These are phyloP conservation scores for Teratosphaeria destructans DNA, from an alignment of 2,329 filamentous ascomycete species.

Conservation along the genomic window DNA sequence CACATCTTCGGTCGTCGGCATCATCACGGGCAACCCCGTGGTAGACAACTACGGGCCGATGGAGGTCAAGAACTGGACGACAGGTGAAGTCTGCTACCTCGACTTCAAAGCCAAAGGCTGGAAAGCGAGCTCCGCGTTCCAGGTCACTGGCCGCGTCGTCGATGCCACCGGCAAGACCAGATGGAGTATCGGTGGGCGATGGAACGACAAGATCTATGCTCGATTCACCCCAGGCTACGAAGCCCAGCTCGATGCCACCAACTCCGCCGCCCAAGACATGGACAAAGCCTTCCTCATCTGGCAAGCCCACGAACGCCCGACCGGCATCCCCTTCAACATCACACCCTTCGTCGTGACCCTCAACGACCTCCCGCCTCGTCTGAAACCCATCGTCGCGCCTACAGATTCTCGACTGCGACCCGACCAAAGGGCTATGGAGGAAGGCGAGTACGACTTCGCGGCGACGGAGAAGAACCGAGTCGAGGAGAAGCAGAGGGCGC, in stretches of 20 bases:
- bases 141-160: slow-evolving; percentile 75
- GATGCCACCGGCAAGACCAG: slow-evolving; percentile 69
- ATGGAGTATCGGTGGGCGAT: slow-evolving; percentile 84
- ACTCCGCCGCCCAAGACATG: slow-evolving; percentile 36
- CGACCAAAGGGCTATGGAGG: slow-evolving; percentile 96
- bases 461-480: slow-evolving; percentile 89
- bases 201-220: slow-evolving; percentile 96
- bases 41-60: slow-evolving; percentile 98
- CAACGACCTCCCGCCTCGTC: slow-evolving; percentile 80
- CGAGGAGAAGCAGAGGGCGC: slow-evolving; percentile 79
- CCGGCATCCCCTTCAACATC: slow-evolving; percentile 88
- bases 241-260: slow-evolving; percentile 46
- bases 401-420: slow-evolving; percentile 89
- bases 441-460: slow-evolving; percentile 90
- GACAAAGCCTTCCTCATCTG: slow-evolving; percentile 81
- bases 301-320: slow-evolving; percentile 73
- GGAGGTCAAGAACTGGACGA: slow-evolving; percentile 96
- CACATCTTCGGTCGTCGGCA: slow-evolving; percentile 92
- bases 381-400: slow-evolving; percentile 68
- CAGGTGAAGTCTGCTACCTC: slow-evolving; percentile 76
- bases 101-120: slow-evolving; percentile 95
- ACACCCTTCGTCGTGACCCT: slow-evolving; percentile 93
- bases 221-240: slow-evolving; percentile 87
- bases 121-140: slow-evolving; percentile 87
- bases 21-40: slow-evolving; percentile 90